Evolutionary conservation across 2,329 filamentous ascomycete species (phyloP).

Genomic region (Microsporum canis): DNA sequence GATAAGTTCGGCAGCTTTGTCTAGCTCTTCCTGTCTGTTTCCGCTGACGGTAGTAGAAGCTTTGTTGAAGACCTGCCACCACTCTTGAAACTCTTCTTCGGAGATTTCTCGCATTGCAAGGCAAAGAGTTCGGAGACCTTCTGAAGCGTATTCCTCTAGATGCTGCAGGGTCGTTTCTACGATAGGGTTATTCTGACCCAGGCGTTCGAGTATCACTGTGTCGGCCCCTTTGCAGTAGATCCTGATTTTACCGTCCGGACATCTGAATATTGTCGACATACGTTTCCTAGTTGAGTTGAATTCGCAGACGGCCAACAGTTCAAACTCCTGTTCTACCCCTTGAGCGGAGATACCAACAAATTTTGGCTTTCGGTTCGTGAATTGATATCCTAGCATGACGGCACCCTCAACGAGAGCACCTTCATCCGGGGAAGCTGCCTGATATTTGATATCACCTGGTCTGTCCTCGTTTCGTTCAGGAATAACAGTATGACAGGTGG

Average conservation of each 20-base stretch:
- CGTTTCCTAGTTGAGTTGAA: slow-evolving; percentile 97
- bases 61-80: slow-evolving; percentile 74
- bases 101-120: slow-evolving; percentile 87
- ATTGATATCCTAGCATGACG: slow-evolving; percentile 72
- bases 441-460: slow-evolving; percentile 79
- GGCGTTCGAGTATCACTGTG: slow-evolving; percentile 88
- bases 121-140: slow-evolving; percentile 88
- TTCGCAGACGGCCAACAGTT: slow-evolving; percentile 91
- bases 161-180: slow-evolving; percentile 86
- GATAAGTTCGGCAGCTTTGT: slow-evolving; percentile 93
- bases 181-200: slow-evolving; percentile 70
- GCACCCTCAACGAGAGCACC: slow-evolving; percentile 93
- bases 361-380: slow-evolving; percentile 78
- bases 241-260: slow-evolving; percentile 87
- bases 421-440: slow-evolving; percentile 93
- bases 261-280: slow-evolving; percentile 96
- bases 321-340: slow-evolving; percentile 66
- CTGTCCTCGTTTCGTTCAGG: slow-evolving; percentile 75
- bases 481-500: slow-evolving; percentile 95
- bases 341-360: slow-evolving; percentile 72
- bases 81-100: slow-evolving; percentile 78
- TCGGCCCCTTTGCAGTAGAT: slow-evolving; percentile 95
- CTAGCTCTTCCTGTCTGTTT: slow-evolving; percentile 84
- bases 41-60: slow-evolving; percentile 84
- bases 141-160: slow-evolving; percentile 95